A percentile compares a stretch with the other conserved stretches of the same genome.
Conservation (phyloP, 352 stramenopile genomes). For the Phytophthora pluvialis region DNA sequence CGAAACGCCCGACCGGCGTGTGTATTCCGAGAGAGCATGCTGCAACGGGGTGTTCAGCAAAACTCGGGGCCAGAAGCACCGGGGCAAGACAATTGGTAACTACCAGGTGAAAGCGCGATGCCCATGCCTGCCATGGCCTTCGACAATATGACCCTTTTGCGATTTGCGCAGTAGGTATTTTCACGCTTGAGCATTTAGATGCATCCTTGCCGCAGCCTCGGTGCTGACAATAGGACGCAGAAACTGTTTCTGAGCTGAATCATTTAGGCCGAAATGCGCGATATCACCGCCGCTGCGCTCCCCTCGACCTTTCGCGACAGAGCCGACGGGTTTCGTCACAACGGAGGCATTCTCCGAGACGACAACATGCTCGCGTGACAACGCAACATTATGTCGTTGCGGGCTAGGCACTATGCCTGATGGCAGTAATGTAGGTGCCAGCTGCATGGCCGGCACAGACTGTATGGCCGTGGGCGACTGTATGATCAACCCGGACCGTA, state of each 20-base stretch:
- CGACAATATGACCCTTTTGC: no score
- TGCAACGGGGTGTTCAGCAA: constrained; percentile 17
- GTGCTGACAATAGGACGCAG: no score
- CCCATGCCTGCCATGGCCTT: neutral
- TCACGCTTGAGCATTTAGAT: no score
- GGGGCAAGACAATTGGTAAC: neutral
- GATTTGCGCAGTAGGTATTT: no score
- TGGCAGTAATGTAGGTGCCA: neutral
- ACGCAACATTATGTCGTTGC: neutral
- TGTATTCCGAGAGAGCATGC: constrained; percentile 13
- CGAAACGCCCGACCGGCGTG: neutral
- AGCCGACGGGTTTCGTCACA: no score
- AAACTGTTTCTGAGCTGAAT: no score
- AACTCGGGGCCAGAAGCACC: constrained; percentile 3
- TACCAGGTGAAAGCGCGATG: neutral
- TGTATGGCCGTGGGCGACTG: constrained; percentile 7
- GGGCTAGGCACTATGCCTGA: no score
- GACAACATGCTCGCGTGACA: neutral
- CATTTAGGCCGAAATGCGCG: no score
- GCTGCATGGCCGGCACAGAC: no score
- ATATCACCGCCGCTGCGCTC: no score
- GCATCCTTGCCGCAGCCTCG: no score
- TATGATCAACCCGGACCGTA: constrained; percentile 4
- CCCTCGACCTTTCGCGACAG: no score
- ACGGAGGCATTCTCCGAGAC: neutral